These are phyloP conservation scores for Solanum ossicruentum DNA, from an alignment of 257 asterid species.

Conservation along the genomic window DNA sequence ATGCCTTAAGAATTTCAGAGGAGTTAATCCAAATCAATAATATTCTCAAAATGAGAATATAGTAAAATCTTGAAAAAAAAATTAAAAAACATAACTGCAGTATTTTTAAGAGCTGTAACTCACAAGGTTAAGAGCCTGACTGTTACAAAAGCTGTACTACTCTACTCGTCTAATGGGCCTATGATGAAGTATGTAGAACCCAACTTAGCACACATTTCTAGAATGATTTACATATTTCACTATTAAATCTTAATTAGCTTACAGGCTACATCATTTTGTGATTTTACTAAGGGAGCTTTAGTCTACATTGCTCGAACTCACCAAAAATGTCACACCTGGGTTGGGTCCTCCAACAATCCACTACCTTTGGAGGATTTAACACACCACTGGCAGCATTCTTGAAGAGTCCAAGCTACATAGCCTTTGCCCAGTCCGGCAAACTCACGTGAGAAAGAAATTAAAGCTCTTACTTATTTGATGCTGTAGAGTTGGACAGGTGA, in stretches of 20 bases:
- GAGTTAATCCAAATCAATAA: not conserved
- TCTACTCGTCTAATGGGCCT: not conserved
- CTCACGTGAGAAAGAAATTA: not conserved
- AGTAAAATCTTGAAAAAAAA: not conserved
- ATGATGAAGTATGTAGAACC: not conserved
- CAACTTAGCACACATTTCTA: slow-evolving; percentile 1
- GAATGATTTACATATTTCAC: not conserved
- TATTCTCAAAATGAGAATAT: not conserved
- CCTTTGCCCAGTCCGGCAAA: not conserved
- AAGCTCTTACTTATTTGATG: not conserved
- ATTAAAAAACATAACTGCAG: too few relatives aligned
- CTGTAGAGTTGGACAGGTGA: not conserved
- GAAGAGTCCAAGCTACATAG: not conserved
- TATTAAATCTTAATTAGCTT: not conserved
- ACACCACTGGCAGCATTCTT: not conserved
- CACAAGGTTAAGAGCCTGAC: not conserved
- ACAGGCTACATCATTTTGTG: not conserved
- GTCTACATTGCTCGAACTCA: not conserved
- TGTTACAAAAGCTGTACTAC: not conserved
- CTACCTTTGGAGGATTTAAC: not conserved
- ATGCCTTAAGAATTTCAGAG: not conserved
- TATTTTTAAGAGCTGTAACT: too few relatives aligned
- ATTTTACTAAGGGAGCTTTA: not conserved
- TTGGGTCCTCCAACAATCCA: not conserved
- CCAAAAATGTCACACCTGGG: not conserved